phyloP scores from a whole-genome alignment of 352 stramenopile species.

The Globisporangium spinosum region DNA sequence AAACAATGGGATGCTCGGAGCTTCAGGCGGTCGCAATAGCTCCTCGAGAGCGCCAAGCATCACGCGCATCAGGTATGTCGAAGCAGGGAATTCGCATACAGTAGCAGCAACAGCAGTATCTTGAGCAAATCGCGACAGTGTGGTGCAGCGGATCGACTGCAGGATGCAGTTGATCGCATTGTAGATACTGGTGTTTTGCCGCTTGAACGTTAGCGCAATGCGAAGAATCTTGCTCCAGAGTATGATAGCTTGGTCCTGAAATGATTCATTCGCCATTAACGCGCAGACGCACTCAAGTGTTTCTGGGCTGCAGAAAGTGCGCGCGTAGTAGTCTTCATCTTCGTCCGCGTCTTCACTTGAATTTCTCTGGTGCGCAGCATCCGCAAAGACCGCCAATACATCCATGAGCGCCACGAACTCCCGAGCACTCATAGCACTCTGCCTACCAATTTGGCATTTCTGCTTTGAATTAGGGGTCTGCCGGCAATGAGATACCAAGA shows the following conservation, averaged over 20 bases:
- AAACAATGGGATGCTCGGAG: neutral
- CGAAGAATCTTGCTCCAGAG: slow-evolving; percentile 40
- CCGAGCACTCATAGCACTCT: slow-evolving; percentile 19
- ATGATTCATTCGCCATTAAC: slow-evolving; percentile 28
- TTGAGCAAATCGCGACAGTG: slow-evolving; percentile 38
- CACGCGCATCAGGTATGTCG: slow-evolving; percentile 23
- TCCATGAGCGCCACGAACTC: slow-evolving; percentile 43
- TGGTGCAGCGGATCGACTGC: slow-evolving; percentile 47
- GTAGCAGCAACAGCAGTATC: slow-evolving; percentile 20
- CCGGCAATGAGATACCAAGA: slow-evolving; percentile 55
- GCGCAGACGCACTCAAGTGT: slow-evolving; percentile 48
- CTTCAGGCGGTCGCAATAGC: slow-evolving; percentile 18
- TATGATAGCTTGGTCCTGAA: slow-evolving; percentile 30
- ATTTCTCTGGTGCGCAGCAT: neutral
- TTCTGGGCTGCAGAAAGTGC: slow-evolving; percentile 30
- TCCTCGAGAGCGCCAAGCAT: slow-evolving; percentile 25
- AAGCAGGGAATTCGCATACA: slow-evolving; percentile 17
- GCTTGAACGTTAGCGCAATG: slow-evolving; percentile 30
- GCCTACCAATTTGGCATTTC: slow-evolving; percentile 10
- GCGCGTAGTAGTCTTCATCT: slow-evolving; percentile 28
- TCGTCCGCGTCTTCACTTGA: slow-evolving; percentile 3
- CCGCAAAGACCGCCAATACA: slow-evolving; percentile 34
- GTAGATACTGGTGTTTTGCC: slow-evolving; percentile 35
- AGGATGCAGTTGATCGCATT: slow-evolving; percentile 51
- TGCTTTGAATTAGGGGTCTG: slow-evolving; percentile 20